Conservation (phyloP, 352 stramenopile species). For the Globisporangium lucens region DNA sequence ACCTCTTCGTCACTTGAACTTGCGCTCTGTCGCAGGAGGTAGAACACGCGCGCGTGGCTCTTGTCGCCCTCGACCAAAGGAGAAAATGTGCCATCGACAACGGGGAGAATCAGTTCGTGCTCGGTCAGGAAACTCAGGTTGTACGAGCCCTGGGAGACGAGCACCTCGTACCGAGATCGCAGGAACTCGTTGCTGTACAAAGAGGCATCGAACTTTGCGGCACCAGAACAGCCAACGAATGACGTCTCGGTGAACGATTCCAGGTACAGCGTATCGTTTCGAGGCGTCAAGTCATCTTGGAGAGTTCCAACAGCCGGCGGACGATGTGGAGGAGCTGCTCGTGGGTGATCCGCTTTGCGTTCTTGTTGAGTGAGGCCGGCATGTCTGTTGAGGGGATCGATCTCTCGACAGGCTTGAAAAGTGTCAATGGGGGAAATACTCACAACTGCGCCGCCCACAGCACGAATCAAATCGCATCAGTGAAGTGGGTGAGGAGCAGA, state of each 20-base stretch:
- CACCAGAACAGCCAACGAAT: constrained; percentile 18
- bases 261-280: constrained; percentile 31
- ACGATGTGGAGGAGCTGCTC: not conserved
- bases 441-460: too few relatives aligned
- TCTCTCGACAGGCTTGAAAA: too few relatives aligned
- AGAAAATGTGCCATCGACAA: constrained; percentile 17
- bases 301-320: constrained; percentile 5
- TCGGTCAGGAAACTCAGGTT: constrained; percentile 16
- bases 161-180: not conserved
- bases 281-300: constrained; percentile 26
- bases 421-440: too few relatives aligned
- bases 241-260: constrained; percentile 19
- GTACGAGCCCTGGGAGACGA: constrained; percentile 13
- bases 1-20: not conserved
- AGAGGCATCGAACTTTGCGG: not conserved
- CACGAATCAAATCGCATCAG: too few relatives aligned
- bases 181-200: constrained; percentile 15
- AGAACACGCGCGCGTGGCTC: not conserved
- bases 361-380: not conserved
- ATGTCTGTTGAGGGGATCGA: not conserved
- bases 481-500: too few relatives aligned
- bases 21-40: not conserved
- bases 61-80: not conserved
- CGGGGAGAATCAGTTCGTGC: constrained; percentile 32
- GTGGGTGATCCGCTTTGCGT: not conserved